Evolutionary conservation across 2,329 filamentous ascomycete species (phyloP).

Genomic region (Shiraia sp.): DNA sequence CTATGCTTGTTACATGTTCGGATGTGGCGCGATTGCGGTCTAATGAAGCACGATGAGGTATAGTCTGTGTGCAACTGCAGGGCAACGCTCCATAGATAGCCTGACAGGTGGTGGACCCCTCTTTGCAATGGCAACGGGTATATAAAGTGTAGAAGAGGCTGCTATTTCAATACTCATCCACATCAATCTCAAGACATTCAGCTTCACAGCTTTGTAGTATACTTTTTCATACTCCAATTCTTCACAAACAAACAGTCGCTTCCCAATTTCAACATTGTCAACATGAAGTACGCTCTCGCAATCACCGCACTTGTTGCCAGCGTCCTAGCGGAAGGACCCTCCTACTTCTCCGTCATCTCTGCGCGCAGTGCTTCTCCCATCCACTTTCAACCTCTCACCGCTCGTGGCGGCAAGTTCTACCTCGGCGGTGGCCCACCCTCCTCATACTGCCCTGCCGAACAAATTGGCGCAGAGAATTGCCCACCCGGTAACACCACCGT

Average conservation of each 20-base stretch:
- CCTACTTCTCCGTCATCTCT: slow-evolving; percentile 51
- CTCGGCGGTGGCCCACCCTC: slow-evolving; percentile 53
- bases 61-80: neutral
- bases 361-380: slow-evolving; percentile 54
- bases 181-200: slow-evolving; percentile 1
- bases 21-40: neutral
- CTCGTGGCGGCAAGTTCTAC: slow-evolving; percentile 55
- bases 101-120: neutral
- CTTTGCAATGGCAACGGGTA: slow-evolving; percentile 2
- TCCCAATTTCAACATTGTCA: slow-evolving; percentile 11
- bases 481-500: slow-evolving; percentile 54
- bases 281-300: slow-evolving; percentile 42
- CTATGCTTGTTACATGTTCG: neutral
- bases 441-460: slow-evolving; percentile 53
- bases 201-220: slow-evolving; percentile 2
- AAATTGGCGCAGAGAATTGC: slow-evolving; percentile 44
- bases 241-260: slow-evolving; percentile 15
- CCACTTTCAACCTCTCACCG: slow-evolving; percentile 53
- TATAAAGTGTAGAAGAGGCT: neutral
- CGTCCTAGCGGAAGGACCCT: slow-evolving; percentile 20
- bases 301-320: slow-evolving; percentile 32
- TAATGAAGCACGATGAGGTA: neutral
- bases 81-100: neutral
- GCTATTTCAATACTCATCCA: neutral
- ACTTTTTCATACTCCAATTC: neutral